These are phyloP conservation scores for Pistacia integerrima DNA, from an alignment of 345 rosid species.

Conservation along the genomic window DNA sequence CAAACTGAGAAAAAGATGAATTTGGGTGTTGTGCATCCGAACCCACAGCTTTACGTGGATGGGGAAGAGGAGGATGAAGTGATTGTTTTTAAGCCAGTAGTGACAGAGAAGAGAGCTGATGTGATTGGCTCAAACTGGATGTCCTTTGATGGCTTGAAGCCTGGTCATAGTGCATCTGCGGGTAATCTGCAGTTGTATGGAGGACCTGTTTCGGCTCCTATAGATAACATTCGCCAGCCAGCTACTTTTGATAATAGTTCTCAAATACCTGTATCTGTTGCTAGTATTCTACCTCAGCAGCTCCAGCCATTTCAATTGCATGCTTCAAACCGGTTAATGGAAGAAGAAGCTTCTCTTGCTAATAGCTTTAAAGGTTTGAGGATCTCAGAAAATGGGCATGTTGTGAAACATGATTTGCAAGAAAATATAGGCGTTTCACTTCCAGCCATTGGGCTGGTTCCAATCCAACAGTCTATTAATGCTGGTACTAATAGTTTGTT, in stretches of 20 bases:
- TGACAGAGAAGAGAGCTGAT: conserved; percentile 59
- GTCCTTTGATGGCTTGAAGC: conserved; percentile 49
- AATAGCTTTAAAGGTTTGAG: conserved; percentile 57
- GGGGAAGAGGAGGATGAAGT: conserved; percentile 93
- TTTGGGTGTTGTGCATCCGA: conserved; percentile 35
- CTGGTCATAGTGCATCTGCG: conserved; percentile 37
- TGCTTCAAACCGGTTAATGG: conserved; percentile 55
- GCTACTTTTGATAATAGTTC: conserved; percentile 40
- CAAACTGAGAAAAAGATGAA: conserved; percentile 32
- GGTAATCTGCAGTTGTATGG: conserved; percentile 44
- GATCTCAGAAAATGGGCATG: conserved; percentile 61
- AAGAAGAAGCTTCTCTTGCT: conserved; percentile 54
- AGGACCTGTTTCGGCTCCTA: conserved; percentile 39
- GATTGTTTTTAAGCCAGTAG: conserved; percentile 87
- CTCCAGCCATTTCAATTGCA: conserved; percentile 47
- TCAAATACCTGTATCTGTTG: conserved; percentile 44
- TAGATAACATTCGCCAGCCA: conserved; percentile 44
- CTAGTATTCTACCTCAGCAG: conserved; percentile 41
- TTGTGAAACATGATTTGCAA: conserved; percentile 48
- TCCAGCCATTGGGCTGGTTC: conserved; percentile 35
- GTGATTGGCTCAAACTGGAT: conserved; percentile 38
- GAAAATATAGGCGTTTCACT: conserved; percentile 42
- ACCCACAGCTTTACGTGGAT: conserved; percentile 41
- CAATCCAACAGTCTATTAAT: conserved; percentile 48
- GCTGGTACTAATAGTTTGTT: conserved; percentile 35